These are phyloP conservation scores for Gracilaria vermiculophylla DNA, from an alignment of 23 red algal species.

Conservation along the genomic window DNA sequence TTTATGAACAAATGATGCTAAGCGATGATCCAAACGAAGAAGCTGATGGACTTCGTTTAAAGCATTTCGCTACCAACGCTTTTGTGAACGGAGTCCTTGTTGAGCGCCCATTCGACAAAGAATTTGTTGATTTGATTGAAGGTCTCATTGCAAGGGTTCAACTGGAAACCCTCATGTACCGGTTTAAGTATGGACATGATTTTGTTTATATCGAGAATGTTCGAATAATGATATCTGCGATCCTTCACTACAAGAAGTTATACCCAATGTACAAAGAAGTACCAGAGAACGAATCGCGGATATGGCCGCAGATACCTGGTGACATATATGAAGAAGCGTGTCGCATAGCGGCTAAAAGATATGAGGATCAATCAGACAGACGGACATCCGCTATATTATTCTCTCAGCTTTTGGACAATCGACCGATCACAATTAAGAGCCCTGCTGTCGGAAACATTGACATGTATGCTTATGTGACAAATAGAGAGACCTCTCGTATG, in stretches of 20 bases:
- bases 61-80: slow-evolving; percentile 22
- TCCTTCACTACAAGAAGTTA: slow-evolving; percentile 19
- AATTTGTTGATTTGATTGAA: slow-evolving; percentile 7
- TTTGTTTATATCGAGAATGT: not conserved
- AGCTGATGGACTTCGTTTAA: slow-evolving; percentile 24
- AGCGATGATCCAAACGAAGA: slow-evolving; percentile 20
- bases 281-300: not conserved
- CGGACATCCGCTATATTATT: not conserved
- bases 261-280: not conserved
- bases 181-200: slow-evolving; percentile 31
- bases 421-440: not conserved
- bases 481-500: not conserved
- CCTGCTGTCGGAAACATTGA: slow-evolving; percentile 9
- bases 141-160: slow-evolving; percentile 21
- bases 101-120: slow-evolving; percentile 8
- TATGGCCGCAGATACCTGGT: not conserved
- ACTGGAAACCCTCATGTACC: slow-evolving; percentile 4
- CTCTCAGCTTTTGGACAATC: slow-evolving; percentile 6
- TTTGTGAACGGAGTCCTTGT: slow-evolving; percentile 17
- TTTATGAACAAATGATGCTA: slow-evolving; percentile 19
- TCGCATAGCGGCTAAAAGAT: not conserved
- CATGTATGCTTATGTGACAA: slow-evolving; percentile 15
- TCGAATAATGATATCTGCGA: slow-evolving; percentile 23
- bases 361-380: not conserved
- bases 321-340: slow-evolving; percentile 18